Evolutionary conservation across 2,329 filamentous ascomycete genomes (phyloP).

Genomic region (Exophiala calicioides): DNA sequence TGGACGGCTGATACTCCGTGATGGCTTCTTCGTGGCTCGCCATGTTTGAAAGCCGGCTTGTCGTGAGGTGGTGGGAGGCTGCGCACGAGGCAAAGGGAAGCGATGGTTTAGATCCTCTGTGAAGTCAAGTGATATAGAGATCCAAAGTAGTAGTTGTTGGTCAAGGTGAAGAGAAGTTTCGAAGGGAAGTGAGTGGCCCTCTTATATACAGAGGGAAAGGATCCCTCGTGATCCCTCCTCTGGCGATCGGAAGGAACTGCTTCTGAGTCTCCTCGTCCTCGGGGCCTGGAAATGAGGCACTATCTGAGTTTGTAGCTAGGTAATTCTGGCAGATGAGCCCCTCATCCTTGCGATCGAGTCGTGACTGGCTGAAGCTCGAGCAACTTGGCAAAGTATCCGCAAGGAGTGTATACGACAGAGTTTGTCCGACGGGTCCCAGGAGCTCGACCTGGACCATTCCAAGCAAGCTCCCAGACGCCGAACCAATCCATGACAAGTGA

Average conservation of each 20-base stretch:
- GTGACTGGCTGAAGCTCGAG: conserved; percentile 2
- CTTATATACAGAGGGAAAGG: conserved; percentile 10
- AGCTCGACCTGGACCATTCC: conserved; percentile 6
- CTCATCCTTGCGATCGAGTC: not conserved
- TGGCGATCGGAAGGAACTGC: too few species aligned
- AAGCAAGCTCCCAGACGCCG: not conserved
- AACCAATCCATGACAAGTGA: conserved; percentile 1
- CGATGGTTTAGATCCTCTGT: not conserved
- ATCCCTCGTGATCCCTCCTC: not conserved
- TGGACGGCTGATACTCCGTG: conserved; percentile 30
- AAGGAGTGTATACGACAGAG: not conserved
- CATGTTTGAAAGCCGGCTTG: conserved; percentile 5
- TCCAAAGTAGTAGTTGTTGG: conserved; percentile 4
- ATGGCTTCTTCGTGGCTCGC: conserved; percentile 24
- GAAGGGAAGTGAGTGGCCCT: not conserved
- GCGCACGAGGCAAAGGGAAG: not conserved
- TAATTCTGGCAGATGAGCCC: too few species aligned
- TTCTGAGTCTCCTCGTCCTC: too few species aligned
- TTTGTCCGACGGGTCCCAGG: conserved; percentile 13
- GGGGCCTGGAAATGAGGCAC: not conserved
- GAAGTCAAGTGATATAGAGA: conserved; percentile 1
- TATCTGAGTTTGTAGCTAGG: not conserved
- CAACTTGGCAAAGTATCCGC: not conserved
- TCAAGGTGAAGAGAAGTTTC: conserved; percentile 5
- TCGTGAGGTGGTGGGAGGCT: not conserved